Conservation (phyloP, 495 filamentous ascomycete species). For the Penicillium bovifimosum region DNA sequence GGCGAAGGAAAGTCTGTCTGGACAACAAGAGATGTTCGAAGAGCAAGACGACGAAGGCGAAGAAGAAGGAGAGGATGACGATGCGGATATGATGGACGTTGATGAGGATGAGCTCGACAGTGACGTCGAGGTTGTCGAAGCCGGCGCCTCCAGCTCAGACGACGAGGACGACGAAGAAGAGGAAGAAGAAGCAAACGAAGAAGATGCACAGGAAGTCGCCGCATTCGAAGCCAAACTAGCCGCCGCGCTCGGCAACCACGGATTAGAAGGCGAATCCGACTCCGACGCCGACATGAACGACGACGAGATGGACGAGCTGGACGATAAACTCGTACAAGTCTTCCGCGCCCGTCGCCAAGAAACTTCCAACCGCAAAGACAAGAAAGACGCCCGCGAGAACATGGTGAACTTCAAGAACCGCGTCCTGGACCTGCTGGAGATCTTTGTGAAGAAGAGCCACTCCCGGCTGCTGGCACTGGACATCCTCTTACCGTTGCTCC, state of each 20-base stretch:
- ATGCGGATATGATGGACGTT: constrained; percentile 32
- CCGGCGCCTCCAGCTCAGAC: constrained; percentile 21
- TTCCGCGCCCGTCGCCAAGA: constrained; percentile 66
- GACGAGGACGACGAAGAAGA: constrained; percentile 41
- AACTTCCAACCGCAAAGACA: constrained; percentile 67
- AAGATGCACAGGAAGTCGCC: constrained; percentile 48
- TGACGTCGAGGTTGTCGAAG: constrained; percentile 28
- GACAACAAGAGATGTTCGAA: constrained; percentile 82
- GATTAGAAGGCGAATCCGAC: constrained; percentile 54
- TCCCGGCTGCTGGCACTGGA: constrained; percentile 58
- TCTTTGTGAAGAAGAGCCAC: constrained; percentile 78
- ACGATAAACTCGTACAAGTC: constrained; percentile 72
- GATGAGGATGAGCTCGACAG: constrained; percentile 35
- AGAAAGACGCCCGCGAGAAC: constrained; percentile 79
- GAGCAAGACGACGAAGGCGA: constrained; percentile 61
- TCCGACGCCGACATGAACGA: constrained; percentile 83
- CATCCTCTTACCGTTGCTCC: constrained; percentile 61
- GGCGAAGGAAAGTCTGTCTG: constrained; percentile 73
- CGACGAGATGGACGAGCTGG: constrained; percentile 89
- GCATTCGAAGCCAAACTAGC: constrained; percentile 75
- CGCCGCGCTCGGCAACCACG: constrained; percentile 61
- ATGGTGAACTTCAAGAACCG: constrained; percentile 94
- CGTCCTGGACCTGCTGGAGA: constrained; percentile 78
- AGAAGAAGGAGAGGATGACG: constrained; percentile 32
- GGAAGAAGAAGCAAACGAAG: constrained; percentile 37